These are phyloP conservation scores for Eryngium alpinum DNA, from an alignment of 140 eudicot genomes.

Conservation along the genomic window DNA sequence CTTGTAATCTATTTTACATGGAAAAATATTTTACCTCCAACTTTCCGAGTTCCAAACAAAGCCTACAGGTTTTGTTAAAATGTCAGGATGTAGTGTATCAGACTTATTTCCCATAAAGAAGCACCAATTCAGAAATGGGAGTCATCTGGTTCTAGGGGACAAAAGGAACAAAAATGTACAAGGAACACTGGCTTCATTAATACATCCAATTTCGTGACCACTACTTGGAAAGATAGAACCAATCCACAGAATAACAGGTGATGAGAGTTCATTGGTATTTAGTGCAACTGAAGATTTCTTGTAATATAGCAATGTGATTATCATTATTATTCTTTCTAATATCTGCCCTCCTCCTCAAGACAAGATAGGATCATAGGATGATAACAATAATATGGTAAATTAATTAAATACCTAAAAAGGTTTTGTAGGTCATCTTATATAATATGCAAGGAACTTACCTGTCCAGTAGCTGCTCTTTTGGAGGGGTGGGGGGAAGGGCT, in stretches of 20 bases:
- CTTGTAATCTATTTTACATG: no score
- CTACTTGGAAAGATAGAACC: background rate
- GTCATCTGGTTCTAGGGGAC: background rate
- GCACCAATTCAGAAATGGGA: no score
- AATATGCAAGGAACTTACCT: constrained; percentile 28
- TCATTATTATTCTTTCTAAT: background rate
- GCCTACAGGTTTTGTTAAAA: no score
- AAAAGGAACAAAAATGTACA: background rate
- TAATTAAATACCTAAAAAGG: background rate
- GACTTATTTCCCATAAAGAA: no score
- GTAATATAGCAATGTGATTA: background rate
- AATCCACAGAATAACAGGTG: background rate
- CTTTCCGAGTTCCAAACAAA: no score
- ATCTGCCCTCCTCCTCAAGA: background rate
- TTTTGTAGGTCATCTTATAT: background rate
- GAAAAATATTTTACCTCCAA: no score
- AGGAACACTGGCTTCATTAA: background rate
- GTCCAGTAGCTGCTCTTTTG: constrained; percentile 61
- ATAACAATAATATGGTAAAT: background rate
- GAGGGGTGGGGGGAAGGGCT: constrained; percentile 61
- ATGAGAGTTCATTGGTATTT: background rate
- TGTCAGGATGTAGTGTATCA: no score
- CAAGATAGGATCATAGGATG: background rate
- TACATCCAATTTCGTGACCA: background rate
- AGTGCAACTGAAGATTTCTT: background rate